Evolutionary conservation across 768 basidiomycete genomes (phyloP).

Genomic region (Phaffia australis): DNA sequence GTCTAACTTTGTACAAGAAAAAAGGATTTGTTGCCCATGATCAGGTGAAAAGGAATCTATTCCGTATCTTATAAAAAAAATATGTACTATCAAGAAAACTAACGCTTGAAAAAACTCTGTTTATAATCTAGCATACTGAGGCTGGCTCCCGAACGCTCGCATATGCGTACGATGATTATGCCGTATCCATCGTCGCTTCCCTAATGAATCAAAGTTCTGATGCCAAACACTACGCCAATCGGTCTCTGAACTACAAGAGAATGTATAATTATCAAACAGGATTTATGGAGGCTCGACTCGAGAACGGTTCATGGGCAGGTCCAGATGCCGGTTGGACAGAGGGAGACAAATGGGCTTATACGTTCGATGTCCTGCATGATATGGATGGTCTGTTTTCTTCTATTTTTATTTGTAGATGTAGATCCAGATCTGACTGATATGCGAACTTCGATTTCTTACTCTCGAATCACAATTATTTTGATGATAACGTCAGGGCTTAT

Average conservation of each 20-base stretch:
- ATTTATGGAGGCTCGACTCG: conserved; percentile 71
- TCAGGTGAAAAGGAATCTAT: not conserved
- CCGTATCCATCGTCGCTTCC: conserved; percentile 53
- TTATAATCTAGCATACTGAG: conserved; percentile 53
- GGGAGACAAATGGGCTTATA: conserved; percentile 67
- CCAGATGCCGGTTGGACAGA: conserved; percentile 64
- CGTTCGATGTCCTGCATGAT: conserved; percentile 49
- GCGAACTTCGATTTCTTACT: not conserved
- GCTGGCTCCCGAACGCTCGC: conserved; percentile 66
- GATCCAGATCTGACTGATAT: not conserved
- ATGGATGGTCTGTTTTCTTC: conserved; percentile 26
- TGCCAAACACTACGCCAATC: conserved; percentile 47
- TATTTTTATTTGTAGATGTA: not conserved
- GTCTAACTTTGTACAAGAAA: conserved; percentile 55
- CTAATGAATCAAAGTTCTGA: conserved; percentile 47
- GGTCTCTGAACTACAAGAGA: conserved; percentile 51
- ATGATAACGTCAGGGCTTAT: conserved; percentile 52
- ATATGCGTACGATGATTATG: conserved; percentile 70
- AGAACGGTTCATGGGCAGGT: conserved; percentile 62
- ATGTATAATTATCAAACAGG: conserved; percentile 60
- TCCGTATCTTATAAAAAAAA: not conserved
- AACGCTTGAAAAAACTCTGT: too few species aligned
- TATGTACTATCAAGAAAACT: not conserved
- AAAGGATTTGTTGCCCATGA: conserved; percentile 70
- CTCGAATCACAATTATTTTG: not conserved